Percentiles rank a stretch among this genome's conserved stretches.
Evolutionary conservation across 2,329 filamentous ascomycete genomes (phyloP).

Genomic region (Colletotrichum viniferum): DNA sequence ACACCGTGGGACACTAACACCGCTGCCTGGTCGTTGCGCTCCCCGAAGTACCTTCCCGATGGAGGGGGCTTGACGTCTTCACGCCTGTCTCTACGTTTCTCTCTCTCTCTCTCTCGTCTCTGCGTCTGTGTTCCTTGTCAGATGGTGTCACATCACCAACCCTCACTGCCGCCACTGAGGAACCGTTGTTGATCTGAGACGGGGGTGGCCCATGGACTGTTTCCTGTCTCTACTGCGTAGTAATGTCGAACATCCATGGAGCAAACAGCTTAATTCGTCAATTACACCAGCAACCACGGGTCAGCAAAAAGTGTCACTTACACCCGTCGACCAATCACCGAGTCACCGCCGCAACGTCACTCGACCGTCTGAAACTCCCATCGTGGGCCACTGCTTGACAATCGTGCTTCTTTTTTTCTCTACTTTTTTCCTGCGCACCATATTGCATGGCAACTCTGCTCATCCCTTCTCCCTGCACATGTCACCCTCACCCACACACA

Average conservation of each 20-base stretch:
- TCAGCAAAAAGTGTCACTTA: background rate
- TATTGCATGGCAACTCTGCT: background rate
- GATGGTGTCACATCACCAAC: background rate
- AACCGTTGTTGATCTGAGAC: background rate
- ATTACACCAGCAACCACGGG: background rate
- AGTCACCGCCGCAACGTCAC: background rate
- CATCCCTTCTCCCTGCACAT: background rate
- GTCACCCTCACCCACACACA: background rate
- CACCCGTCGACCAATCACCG: background rate
- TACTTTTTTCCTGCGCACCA: background rate
- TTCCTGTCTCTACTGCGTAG: background rate
- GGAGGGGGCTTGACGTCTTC: background rate
- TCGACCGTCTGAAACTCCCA: conserved; percentile 13
- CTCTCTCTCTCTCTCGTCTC: background rate
- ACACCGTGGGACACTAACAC: background rate
- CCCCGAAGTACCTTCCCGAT: background rate
- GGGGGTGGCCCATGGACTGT: background rate
- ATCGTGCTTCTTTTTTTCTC: background rate
- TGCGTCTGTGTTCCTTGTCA: background rate
- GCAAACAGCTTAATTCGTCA: background rate
- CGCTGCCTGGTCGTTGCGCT: background rate
- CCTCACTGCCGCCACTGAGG: background rate
- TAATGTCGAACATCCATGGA: background rate
- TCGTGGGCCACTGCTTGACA: background rate
- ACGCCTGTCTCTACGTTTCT: background rate